phyloP scores from a whole-genome alignment of 2,329 filamentous ascomycete species.

The Pleurostoma richardsiae region DNA sequence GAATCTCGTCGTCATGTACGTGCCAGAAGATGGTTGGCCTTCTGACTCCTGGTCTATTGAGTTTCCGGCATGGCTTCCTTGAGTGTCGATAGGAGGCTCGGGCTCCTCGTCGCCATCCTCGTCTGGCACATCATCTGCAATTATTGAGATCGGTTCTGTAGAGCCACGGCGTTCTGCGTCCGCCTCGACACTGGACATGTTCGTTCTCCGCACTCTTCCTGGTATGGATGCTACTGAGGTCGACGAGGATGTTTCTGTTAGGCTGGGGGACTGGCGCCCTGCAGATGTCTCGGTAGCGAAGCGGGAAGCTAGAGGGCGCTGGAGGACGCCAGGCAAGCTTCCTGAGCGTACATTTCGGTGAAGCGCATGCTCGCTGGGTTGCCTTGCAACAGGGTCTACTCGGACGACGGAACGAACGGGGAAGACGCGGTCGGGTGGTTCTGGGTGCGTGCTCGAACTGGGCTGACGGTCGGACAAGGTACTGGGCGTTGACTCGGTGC shows the following conservation, averaged over 20 bases:
- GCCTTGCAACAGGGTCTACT: conserved; percentile 51
- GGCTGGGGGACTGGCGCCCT: conserved; percentile 2
- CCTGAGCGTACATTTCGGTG: conserved; percentile 18
- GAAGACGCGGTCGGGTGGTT: conserved; percentile 60
- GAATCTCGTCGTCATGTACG: conserved; percentile 67
- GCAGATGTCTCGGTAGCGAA: conserved; percentile 17
- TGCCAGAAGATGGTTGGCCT: conserved; percentile 3
- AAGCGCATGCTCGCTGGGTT: conserved; percentile 30
- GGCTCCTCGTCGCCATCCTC: conserved; percentile 20
- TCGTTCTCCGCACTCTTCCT: no score
- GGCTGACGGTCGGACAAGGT: conserved; percentile 33
- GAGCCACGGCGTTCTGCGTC: conserved; percentile 34
- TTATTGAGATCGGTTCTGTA: conserved; percentile 20
- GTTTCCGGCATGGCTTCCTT: neutral
- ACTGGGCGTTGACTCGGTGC: conserved; percentile 31
- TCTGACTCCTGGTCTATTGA: conserved; percentile 2
- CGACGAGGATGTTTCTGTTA: no score
- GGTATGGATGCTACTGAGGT: no score
- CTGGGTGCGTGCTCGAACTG: conserved; percentile 22
- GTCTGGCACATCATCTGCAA: conserved; percentile 13
- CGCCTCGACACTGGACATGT: conserved; percentile 38
- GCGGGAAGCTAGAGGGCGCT: conserved; percentile 19
- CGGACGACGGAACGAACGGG: conserved; percentile 78
- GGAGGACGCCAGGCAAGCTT: neutral
- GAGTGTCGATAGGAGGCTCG: conserved; percentile 5